phyloP scores from a whole-genome alignment of 202 grass and related monocot genomes.

The Saccharum hybrid region DNA sequence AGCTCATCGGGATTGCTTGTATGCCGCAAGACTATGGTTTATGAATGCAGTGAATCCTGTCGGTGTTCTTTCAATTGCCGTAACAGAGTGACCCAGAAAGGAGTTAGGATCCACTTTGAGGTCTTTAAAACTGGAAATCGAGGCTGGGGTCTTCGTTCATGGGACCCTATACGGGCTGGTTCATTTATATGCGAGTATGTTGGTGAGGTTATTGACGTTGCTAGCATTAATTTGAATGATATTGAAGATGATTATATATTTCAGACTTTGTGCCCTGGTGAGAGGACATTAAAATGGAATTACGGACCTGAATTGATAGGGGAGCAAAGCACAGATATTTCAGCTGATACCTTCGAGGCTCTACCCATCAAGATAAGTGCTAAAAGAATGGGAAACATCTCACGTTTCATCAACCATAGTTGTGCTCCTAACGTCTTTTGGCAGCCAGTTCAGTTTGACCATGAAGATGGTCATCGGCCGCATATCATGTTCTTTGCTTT shows the following conservation, averaged over 20 bases:
- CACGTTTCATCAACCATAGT: slow-evolving; percentile 85
- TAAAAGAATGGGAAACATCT: slow-evolving; percentile 63
- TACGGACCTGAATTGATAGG: slow-evolving; percentile 70
- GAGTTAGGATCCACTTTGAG: slow-evolving; percentile 75
- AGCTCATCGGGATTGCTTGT: slow-evolving; percentile 71
- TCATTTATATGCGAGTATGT: slow-evolving; percentile 82
- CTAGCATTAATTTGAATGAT: slow-evolving; percentile 54
- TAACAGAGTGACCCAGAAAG: slow-evolving; percentile 78
- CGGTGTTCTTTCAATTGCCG: slow-evolving; percentile 66
- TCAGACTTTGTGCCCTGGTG: slow-evolving; percentile 56
- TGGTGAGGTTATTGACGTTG: slow-evolving; percentile 66
- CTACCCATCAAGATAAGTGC: slow-evolving; percentile 79
- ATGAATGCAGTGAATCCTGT: slow-evolving; percentile 68
- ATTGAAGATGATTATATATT: slow-evolving; percentile 70
- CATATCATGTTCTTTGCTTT: slow-evolving; percentile 85
- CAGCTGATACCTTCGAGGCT: slow-evolving; percentile 54
- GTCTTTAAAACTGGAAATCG: slow-evolving; percentile 70
- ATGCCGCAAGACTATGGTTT: slow-evolving; percentile 64
- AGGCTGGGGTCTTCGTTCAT: slow-evolving; percentile 80
- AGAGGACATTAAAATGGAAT: slow-evolving; percentile 83
- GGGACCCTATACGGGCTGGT: slow-evolving; percentile 74
- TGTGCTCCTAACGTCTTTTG: slow-evolving; percentile 75
- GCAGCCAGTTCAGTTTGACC: slow-evolving; percentile 75
- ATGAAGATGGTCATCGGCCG: slow-evolving; percentile 52
- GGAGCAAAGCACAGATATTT: slow-evolving; percentile 52